These are phyloP conservation scores for Fusarium irregulare DNA, from an alignment of 2,329 filamentous ascomycete species.

Conservation along the genomic window DNA sequence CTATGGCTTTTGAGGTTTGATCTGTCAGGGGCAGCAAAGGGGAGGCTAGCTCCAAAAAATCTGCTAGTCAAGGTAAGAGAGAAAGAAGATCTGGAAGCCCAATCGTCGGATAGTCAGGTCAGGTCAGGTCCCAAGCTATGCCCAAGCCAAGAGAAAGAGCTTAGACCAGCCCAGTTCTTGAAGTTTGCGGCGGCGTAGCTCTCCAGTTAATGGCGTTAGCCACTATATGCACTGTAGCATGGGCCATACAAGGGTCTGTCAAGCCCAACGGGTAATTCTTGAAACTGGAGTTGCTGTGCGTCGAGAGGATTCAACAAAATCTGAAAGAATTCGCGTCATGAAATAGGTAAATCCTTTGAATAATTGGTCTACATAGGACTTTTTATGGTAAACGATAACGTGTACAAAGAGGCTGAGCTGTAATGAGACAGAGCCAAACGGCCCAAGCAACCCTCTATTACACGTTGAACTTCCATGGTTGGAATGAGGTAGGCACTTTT, in stretches of 20 bases:
- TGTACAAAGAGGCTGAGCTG: constrained; percentile 18
- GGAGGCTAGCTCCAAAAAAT: not conserved
- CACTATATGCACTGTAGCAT: constrained; percentile 37
- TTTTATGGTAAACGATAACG: constrained; percentile 4
- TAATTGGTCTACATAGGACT: not conserved
- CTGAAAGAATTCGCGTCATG: not conserved
- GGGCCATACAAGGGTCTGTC: constrained; percentile 15
- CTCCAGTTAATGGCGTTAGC: constrained; percentile 23
- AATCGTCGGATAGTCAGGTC: constrained; percentile 13
- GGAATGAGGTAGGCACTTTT: constrained; percentile 18
- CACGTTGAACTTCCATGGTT: not conserved
- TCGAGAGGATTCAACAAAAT: not conserved
- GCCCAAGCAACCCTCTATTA: not conserved
- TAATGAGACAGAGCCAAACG: constrained; percentile 2
- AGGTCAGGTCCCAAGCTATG: constrained; percentile 19
- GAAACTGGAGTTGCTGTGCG: not conserved
- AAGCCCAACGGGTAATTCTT: not conserved
- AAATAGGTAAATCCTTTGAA: not conserved
- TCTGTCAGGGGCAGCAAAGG: not conserved
- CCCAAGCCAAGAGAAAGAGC: constrained; percentile 32
- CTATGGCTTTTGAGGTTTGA: not conserved
- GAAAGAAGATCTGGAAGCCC: constrained; percentile 23
- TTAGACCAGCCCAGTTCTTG: constrained; percentile 24
- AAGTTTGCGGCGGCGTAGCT: constrained; percentile 18
- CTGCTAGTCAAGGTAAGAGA: constrained; percentile 10